A percentile compares a stretch with the other conserved stretches of the same genome.
These are phyloP conservation scores for Astragalus glycyphyllos DNA, from an alignment of 306 rosid species.

Conservation along the genomic window DNA sequence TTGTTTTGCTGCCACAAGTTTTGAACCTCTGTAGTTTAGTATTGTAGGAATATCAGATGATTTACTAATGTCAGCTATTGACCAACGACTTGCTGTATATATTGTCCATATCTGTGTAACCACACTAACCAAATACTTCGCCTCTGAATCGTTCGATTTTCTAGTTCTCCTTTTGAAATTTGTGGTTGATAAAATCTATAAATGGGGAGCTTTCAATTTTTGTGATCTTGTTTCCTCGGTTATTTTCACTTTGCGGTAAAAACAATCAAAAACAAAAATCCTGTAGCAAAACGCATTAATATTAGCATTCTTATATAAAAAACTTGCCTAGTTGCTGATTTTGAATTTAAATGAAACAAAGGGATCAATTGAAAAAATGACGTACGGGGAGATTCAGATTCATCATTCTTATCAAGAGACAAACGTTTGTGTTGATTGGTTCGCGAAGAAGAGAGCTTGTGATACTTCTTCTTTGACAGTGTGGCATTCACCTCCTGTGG, in stretches of 20 bases:
- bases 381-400: no score
- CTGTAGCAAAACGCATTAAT: background rate
- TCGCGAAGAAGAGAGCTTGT: no score
- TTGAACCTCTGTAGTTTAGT: slow-evolving; percentile 31
- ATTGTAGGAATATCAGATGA: slow-evolving; percentile 18
- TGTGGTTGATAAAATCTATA: no score
- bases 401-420: no score
- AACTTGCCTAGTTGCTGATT: background rate
- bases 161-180: slow-evolving; percentile 1
- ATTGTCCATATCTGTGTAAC: slow-evolving; percentile 43
- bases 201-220: no score
- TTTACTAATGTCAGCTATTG: background rate
- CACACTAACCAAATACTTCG: slow-evolving; percentile 1
- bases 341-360: background rate
- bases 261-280: no score
- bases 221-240: no score
- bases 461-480: no score
- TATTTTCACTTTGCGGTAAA: no score
- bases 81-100: slow-evolving; percentile 49
- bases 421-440: no score
- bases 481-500: no score
- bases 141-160: slow-evolving; percentile 31
- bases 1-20: background rate
- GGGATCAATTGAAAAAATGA: no score
- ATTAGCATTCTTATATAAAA: background rate